phyloP scores from a whole-genome alignment of 768 basidiomycete species.

The Naganishia friedmannii region DNA sequence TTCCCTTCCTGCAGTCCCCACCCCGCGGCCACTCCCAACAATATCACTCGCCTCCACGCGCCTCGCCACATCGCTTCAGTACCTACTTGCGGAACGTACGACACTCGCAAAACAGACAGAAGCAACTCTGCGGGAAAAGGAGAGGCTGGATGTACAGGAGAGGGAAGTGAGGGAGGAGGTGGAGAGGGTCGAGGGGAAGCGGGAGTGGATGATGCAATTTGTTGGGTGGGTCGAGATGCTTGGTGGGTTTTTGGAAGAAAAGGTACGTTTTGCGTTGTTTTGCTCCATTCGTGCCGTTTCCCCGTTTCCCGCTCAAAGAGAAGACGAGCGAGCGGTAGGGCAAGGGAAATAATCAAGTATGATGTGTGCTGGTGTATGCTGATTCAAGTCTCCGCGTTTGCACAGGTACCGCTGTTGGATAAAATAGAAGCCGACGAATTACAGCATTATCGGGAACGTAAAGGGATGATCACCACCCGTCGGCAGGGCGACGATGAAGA shows the following conservation, averaged over 20 bases:
- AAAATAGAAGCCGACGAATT: slow-evolving; percentile 56
- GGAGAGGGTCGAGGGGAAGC: slow-evolving; percentile 51
- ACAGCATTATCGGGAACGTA: slow-evolving; percentile 70
- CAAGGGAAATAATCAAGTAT: too few relatives aligned
- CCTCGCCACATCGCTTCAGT: slow-evolving; percentile 48
- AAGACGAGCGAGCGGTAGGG: too few relatives aligned
- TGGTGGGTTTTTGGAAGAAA: slow-evolving; percentile 55
- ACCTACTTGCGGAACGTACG: slow-evolving; percentile 40
- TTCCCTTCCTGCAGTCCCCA: slow-evolving; percentile 47
- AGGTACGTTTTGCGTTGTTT: slow-evolving; percentile 47
- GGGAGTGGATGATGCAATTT: slow-evolving; percentile 55
- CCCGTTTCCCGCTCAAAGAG: too few relatives aligned
- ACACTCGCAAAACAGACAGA: slow-evolving; percentile 45
- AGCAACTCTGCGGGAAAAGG: slow-evolving; percentile 45
- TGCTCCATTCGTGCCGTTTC: too few relatives aligned
- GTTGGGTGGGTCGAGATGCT: slow-evolving; percentile 54
- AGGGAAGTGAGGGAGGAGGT: slow-evolving; percentile 52
- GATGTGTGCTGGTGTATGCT: too few relatives aligned
- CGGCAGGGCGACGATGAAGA: slow-evolving; percentile 74
- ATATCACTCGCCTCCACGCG: slow-evolving; percentile 48
- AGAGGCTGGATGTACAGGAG: slow-evolving; percentile 52
- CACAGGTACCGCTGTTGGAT: slow-evolving; percentile 53
- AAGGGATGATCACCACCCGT: slow-evolving; percentile 66
- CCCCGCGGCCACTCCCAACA: slow-evolving; percentile 50
- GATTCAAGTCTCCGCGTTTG: background rate